Conservation (phyloP, 345 rosid species). For the Camelina neglecta region DNA sequence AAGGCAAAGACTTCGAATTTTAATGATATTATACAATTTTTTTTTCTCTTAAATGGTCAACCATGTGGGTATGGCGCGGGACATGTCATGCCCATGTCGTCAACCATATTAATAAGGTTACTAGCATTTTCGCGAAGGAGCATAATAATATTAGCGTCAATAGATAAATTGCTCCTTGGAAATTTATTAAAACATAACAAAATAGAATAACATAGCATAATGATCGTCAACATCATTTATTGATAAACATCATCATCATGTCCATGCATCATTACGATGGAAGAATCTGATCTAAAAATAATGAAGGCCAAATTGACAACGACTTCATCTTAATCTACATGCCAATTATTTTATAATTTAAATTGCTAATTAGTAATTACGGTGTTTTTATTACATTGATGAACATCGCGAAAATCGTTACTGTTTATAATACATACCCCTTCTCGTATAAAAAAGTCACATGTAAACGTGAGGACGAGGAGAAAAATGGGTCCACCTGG, state of each 20-base stretch:
- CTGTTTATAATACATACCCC: background rate
- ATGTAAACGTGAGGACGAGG: slow-evolving; percentile 29
- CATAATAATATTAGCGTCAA: slow-evolving; percentile 15
- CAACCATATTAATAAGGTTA: slow-evolving; percentile 8
- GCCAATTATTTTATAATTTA: background rate
- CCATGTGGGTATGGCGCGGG: slow-evolving; percentile 27
- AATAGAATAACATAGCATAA: slow-evolving; percentile 8
- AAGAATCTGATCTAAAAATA: slow-evolving; percentile 9
- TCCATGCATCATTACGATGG: slow-evolving; percentile 34
- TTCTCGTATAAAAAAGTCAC: background rate
- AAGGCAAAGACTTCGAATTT: background rate
- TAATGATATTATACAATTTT: background rate
- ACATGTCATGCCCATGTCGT: slow-evolving; percentile 39
- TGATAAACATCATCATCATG: slow-evolving; percentile 38
- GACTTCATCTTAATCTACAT: slow-evolving; percentile 34
- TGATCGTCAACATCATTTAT: slow-evolving; percentile 30
- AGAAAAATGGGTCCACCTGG: slow-evolving; percentile 37
- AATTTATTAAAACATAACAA: slow-evolving; percentile 3
- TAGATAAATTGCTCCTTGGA: background rate
- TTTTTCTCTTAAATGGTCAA: background rate
- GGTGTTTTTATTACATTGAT: background rate
- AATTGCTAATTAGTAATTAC: too few relatives aligned
- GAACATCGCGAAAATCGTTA: background rate
- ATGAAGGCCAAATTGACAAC: slow-evolving; percentile 27
- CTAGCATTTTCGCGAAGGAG: slow-evolving; percentile 16